Evolutionary conservation across 1,284 basidiomycete genomes (phyloP).

Genomic region (Erythrobasidium hasegawianum): DNA sequence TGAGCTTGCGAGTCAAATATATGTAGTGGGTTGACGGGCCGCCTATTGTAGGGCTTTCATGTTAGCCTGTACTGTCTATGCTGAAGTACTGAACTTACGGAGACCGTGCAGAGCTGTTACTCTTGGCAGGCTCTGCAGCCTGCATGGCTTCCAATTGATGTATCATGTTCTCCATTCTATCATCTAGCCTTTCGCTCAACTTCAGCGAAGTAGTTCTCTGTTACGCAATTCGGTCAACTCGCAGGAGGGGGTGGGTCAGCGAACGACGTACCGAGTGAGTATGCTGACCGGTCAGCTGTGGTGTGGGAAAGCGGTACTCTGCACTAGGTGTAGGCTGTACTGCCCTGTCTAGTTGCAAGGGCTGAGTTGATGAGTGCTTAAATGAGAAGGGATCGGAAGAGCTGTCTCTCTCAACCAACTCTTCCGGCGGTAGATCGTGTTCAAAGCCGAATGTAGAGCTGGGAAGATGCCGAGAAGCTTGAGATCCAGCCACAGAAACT

Average conservation of each 20-base stretch:
- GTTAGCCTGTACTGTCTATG: background rate
- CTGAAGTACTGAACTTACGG: background rate
- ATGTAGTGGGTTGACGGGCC: background rate
- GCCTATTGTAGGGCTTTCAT: background rate
- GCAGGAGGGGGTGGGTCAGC: too few relatives aligned
- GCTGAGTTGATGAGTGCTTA: background rate
- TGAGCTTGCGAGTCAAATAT: background rate
- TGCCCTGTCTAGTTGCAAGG: background rate
- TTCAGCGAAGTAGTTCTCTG: slow-evolving; percentile 5
- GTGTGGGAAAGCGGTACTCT: slow-evolving; percentile 28
- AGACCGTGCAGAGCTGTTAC: background rate
- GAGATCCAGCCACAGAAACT: slow-evolving; percentile 17
- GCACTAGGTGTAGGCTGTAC: slow-evolving; percentile 11
- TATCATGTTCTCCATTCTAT: slow-evolving; percentile 26
- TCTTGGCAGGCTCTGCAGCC: background rate
- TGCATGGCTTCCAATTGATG: slow-evolving; percentile 30
- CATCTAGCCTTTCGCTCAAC: slow-evolving; percentile 13
- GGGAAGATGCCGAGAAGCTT: slow-evolving; percentile 14
- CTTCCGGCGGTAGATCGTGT: background rate
- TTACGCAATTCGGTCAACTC: background rate
- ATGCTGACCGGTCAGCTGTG: background rate
- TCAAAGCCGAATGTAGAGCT: background rate
- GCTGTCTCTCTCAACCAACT: background rate
- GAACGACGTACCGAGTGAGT: slow-evolving; percentile 13
- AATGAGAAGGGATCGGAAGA: background rate